Conservation (phyloP, 1,284 basidiomycete genomes). For the Abortiporus biennis region DNA sequence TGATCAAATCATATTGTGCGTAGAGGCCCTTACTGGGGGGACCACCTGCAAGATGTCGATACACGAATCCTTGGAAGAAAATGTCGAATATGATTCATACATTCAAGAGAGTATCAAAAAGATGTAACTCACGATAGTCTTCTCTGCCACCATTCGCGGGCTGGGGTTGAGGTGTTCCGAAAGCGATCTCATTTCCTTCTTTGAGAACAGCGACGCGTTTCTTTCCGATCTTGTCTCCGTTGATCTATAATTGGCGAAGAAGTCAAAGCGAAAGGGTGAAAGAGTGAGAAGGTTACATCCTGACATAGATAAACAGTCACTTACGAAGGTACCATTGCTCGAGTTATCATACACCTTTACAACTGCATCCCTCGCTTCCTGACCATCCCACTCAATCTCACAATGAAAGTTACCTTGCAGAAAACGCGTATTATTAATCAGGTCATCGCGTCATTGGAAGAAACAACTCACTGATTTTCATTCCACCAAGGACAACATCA, state of each 20-base stretch:
- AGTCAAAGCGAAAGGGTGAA: not conserved
- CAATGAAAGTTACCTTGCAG: conserved; percentile 68
- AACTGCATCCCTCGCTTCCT: conserved; percentile 40
- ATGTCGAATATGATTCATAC: conserved; percentile 2
- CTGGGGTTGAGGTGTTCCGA: conserved; percentile 54
- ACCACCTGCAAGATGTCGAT: conserved; percentile 45
- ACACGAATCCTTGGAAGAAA: conserved; percentile 37
- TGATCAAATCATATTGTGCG: conserved; percentile 55
- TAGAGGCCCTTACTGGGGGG: conserved; percentile 46
- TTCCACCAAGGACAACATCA: conserved; percentile 52
- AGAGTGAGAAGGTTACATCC: not conserved
- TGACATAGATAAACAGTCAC: conserved; percentile 23
- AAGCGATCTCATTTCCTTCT: conserved; percentile 80
- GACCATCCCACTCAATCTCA: conserved; percentile 60
- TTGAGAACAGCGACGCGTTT: conserved; percentile 52
- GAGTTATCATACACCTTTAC: conserved; percentile 69
- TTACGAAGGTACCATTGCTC: conserved; percentile 83
- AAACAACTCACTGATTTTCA: conserved; percentile 69
- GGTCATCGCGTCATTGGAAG: too few relatives aligned
- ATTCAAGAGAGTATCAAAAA: too few relatives aligned
- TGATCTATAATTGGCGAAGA: conserved; percentile 48
- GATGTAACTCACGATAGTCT: conserved; percentile 57
- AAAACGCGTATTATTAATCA: too few relatives aligned
- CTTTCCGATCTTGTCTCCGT: conserved; percentile 59
- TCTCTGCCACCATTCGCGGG: conserved; percentile 41